Evolutionary conservation across 495 filamentous ascomycete species (phyloP).

Genomic region (Cercophora sp.): DNA sequence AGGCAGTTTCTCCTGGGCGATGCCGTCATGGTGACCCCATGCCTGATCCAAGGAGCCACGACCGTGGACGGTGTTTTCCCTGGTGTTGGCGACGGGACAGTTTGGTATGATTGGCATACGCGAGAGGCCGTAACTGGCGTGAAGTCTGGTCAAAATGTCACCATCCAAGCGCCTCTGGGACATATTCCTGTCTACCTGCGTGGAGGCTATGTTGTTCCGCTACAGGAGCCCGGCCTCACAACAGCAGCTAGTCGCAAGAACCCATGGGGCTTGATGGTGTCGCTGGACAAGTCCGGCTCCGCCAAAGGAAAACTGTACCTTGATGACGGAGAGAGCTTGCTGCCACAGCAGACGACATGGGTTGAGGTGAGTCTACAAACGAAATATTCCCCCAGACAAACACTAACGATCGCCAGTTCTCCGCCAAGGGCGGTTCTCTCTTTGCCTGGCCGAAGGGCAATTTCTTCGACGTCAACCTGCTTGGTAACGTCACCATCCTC

Average conservation of each 20-base stretch:
- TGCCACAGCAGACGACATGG: constrained; percentile 51
- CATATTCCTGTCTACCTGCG: constrained; percentile 77
- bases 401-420: constrained; percentile 41
- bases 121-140: constrained; percentile 48
- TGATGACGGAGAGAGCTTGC: constrained; percentile 76
- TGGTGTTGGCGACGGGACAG: constrained; percentile 49
- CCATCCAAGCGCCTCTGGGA: constrained; percentile 68
- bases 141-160: constrained; percentile 60
- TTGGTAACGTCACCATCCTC: constrained; percentile 64
- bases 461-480: constrained; percentile 56
- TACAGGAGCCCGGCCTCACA: constrained; percentile 68
- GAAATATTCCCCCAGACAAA: background rate
- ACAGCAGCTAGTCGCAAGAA: constrained; percentile 61
- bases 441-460: constrained; percentile 45
- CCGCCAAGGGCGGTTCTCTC: constrained; percentile 42
- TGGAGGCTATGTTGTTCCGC: constrained; percentile 64
- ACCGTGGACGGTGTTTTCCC: constrained; percentile 76
- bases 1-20: constrained; percentile 75
- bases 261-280: constrained; percentile 66
- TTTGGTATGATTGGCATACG: constrained; percentile 87
- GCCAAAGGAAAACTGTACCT: constrained; percentile 70
- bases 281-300: constrained; percentile 50
- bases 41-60: constrained; percentile 60
- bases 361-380: constrained; percentile 43
- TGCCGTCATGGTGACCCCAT: constrained; percentile 67